Base-by-base conservation (phyloP, 139 green algal genomes). In the Nannochloris sp. region DNA sequence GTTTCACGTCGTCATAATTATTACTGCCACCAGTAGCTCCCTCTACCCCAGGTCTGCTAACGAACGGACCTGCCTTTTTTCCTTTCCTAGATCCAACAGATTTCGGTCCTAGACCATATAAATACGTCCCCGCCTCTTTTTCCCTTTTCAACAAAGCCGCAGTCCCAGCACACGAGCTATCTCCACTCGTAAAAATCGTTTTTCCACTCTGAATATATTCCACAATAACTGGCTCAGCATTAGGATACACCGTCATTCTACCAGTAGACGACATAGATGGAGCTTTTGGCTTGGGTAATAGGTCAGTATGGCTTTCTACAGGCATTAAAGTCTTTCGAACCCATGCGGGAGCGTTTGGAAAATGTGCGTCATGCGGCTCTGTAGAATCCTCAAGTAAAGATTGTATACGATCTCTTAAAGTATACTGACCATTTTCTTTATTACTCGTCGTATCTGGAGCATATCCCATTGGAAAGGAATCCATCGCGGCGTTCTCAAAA, bases 41-140 rank as follows among this genome's bases (percentile, higher is more conserved):
- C n/a, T n/a, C n/a, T 51, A 19, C 19, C 19, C 42, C 42, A 13
- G 25, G 14, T 12, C 14, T 2, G 51, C 12, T 14, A 14, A 60
- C 13, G 12, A 33, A 25, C 12, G 12, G 5, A 14, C 32, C 55
- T 27, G 54, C 23, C 54, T 48, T 45, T 32, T 54, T 23, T 10
- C n/a, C 25, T 2, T 31, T 42, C 23, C 29, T 15, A 45, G 9
- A 19, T 9, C 37, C 37, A 9, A 12, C 37, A 45, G 9, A 19
- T 9, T 45, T 45, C 12, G 37, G 37, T 2, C 13, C 65, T 33
- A 74, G 46, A 9, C 67, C 56, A 13, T 32, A 14, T 14, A 74
- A 45, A 54, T 74, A 74, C 19, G n/a, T 68, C 2, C 58, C 46
- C 6, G 14, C 27, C 44, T 23, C 33, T 15, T 68, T 68, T 62